Evolutionary conservation across 495 filamentous ascomycete genomes (phyloP).

Genomic region (Penicillium simplicissimum): DNA sequence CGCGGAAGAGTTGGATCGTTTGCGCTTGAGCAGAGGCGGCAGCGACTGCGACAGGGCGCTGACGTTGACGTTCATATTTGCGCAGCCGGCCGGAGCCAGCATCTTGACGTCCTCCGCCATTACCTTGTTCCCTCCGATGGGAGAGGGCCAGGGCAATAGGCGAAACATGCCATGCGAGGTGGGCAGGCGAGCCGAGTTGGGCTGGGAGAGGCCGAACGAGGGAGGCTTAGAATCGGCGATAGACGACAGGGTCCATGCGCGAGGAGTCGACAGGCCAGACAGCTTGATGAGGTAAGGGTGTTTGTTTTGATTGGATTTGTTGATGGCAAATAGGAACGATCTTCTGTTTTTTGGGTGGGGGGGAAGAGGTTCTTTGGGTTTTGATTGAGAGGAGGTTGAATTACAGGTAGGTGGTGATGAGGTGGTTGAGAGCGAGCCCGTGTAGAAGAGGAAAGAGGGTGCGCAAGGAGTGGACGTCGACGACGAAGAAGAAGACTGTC

Average conservation of each 20-base stretch:
- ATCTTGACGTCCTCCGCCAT: constrained; percentile 50
- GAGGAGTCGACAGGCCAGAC: constrained; percentile 1
- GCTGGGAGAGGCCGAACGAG: constrained; percentile 6
- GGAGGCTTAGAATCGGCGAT: constrained; percentile 14
- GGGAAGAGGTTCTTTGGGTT: not conserved
- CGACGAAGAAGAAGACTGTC: constrained; percentile 19
- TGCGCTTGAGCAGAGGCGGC: constrained; percentile 54
- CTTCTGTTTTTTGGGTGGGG: not conserved
- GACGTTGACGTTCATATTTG: constrained; percentile 27
- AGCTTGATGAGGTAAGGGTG: constrained; percentile 8
- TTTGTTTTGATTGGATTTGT: constrained; percentile 9
- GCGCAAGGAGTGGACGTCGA: constrained; percentile 32
- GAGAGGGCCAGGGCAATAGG: constrained; percentile 55
- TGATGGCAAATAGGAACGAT: not conserved
- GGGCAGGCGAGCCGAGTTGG: constrained; percentile 16
- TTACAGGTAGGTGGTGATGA: not conserved
- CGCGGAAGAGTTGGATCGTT: constrained; percentile 46
- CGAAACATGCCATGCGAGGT: constrained; percentile 61
- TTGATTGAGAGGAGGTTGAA: not conserved
- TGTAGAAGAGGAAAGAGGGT: not conserved
- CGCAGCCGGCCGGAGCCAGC: constrained; percentile 39
- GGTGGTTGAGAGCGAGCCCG: constrained; percentile 2
- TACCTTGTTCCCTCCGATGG: constrained; percentile 56
- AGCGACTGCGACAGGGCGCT: constrained; percentile 38
- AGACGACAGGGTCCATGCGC: constrained; percentile 33